phyloP scores from a whole-genome alignment of 768 basidiomycete genomes.

The Serendipita sp. region DNA sequence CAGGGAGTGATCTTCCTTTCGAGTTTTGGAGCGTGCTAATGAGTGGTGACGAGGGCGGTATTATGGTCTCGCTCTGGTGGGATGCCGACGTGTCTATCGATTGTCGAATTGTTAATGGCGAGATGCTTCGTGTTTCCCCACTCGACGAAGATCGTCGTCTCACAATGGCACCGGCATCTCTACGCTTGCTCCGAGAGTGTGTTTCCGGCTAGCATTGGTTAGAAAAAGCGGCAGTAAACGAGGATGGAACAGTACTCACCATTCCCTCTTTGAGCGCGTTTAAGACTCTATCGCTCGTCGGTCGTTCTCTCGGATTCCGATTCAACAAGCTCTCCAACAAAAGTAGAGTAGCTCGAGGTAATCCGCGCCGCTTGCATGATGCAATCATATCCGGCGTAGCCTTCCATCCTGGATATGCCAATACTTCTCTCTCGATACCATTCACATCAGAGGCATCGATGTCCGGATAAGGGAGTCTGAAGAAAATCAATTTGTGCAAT shows the following conservation, averaged over 20 bases:
- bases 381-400: slow-evolving; percentile 34
- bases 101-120: neutral
- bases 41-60: neutral
- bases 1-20: neutral
- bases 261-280: slow-evolving; percentile 46
- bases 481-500: slow-evolving; percentile 82
- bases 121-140: neutral
- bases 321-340: slow-evolving; percentile 59
- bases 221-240: slow-evolving; percentile 7
- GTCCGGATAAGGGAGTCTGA: slow-evolving; percentile 70
- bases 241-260: neutral
- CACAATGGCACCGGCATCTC: neutral
- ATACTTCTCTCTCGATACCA: slow-evolving; percentile 54
- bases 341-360: slow-evolving; percentile 54
- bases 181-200: slow-evolving; percentile 8
- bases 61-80: neutral
- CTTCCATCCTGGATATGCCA: slow-evolving; percentile 55
- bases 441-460: slow-evolving; percentile 47
- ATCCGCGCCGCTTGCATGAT: slow-evolving; percentile 50
- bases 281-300: slow-evolving; percentile 56
- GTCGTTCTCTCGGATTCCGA: slow-evolving; percentile 41
- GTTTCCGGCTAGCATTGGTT: slow-evolving; percentile 17
- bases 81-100: neutral
- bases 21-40: neutral
- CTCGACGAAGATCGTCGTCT: neutral